Evolutionary conservation across 768 basidiomycete genomes (phyloP).

Genomic region (Krasilnikovozyma curviuscula): DNA sequence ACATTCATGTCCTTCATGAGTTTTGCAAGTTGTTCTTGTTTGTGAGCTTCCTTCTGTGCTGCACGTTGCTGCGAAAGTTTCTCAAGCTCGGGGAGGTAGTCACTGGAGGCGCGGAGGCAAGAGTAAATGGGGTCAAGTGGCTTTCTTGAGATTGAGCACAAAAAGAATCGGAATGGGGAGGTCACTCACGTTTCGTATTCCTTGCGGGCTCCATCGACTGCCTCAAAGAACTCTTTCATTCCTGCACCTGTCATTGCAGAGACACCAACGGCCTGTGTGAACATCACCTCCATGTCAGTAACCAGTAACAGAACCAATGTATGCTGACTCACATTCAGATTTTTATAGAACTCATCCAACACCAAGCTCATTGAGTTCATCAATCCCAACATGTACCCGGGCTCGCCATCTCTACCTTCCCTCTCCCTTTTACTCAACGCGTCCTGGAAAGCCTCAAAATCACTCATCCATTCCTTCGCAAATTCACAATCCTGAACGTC

Average conservation of each 20-base stretch:
- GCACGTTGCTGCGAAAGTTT: constrained; percentile 33
- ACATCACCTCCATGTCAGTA: background rate
- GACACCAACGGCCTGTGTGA: constrained; percentile 66
- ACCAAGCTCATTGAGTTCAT: constrained; percentile 99
- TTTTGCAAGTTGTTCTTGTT: constrained; percentile 22
- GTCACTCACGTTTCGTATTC: constrained; percentile 66
- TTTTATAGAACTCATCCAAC: constrained; percentile 93
- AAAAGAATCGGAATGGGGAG: background rate
- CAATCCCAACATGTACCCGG: constrained; percentile 92
- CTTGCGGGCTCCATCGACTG: constrained; percentile 64
- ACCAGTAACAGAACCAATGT: background rate
- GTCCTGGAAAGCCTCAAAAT: constrained; percentile 85
- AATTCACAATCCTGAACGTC: constrained; percentile 73
- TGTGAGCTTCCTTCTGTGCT: constrained; percentile 20
- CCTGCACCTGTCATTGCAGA: constrained; percentile 93
- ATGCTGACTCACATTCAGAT: constrained; percentile 48
- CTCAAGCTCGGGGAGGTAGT: constrained; percentile 77
- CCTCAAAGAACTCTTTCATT: constrained; percentile 73
- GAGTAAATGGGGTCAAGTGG: background rate
- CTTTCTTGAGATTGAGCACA: background rate
- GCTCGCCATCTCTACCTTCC: constrained; percentile 41
- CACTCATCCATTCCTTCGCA: constrained; percentile 93
- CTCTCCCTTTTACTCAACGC: constrained; percentile 47
- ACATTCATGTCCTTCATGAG: constrained; percentile 27
- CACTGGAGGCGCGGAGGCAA: constrained; percentile 33